A percentile compares a stretch with the other conserved stretches of the same genome.
These are phyloP conservation scores for Aegilops speltoides DNA, from an alignment of 176 grass and related monocot genomes.

Conservation along the genomic window DNA sequence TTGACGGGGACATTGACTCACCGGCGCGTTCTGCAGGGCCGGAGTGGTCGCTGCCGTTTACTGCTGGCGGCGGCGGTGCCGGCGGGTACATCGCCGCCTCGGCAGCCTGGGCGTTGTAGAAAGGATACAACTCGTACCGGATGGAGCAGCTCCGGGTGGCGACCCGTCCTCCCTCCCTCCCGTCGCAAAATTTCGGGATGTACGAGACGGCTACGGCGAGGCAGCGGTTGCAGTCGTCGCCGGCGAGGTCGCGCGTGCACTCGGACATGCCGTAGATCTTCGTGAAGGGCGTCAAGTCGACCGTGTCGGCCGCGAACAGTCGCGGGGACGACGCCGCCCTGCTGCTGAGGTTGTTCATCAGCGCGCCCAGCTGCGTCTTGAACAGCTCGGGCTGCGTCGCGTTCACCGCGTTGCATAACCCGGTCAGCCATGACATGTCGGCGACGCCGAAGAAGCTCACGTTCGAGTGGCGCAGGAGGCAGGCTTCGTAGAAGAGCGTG, in stretches of 20 bases:
- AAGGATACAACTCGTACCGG: slow-evolving; percentile 35
- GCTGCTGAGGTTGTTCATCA: slow-evolving; percentile 30
- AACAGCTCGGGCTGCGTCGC: slow-evolving; percentile 25
- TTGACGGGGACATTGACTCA: slow-evolving; percentile 13
- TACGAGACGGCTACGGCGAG: background rate
- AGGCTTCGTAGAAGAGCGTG: slow-evolving; percentile 22
- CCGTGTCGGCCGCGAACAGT: slow-evolving; percentile 27
- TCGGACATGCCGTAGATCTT: slow-evolving; percentile 51
- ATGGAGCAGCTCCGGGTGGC: slow-evolving; percentile 17
- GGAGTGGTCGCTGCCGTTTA: background rate
- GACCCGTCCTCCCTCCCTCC: background rate
- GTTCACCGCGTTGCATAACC: background rate
- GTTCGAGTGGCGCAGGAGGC: slow-evolving; percentile 42
- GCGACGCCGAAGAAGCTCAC: slow-evolving; percentile 30
- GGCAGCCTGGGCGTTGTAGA: slow-evolving; percentile 32
- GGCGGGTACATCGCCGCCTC: slow-evolving; percentile 26
- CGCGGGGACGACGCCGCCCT: slow-evolving; percentile 19
- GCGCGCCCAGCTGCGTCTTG: background rate
- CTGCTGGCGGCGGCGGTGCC: background rate
- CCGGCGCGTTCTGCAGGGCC: background rate
- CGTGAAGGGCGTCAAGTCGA: background rate
- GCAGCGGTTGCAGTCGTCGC: slow-evolving; percentile 38
- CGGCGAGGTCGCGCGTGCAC: slow-evolving; percentile 54
- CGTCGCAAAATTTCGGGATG: slow-evolving; percentile 9
- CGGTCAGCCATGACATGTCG: fast-evolving